Evolutionary conservation across 1,284 basidiomycete genomes (phyloP).

Genomic region (Hemileccinum hortonii): DNA sequence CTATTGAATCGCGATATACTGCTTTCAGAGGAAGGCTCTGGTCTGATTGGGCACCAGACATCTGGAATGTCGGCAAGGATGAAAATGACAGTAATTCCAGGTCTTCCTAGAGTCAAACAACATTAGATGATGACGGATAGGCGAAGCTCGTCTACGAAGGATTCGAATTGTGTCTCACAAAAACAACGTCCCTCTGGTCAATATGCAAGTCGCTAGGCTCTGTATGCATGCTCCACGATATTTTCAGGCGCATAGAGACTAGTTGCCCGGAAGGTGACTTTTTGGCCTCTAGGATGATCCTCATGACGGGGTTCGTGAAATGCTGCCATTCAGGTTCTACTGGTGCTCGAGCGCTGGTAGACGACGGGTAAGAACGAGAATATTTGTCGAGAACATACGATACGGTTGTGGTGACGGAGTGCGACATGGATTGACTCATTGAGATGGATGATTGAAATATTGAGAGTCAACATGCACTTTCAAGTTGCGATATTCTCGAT

Average conservation of each 20-base stretch:
- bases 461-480: too few relatives aligned
- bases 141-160: not conserved
- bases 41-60: constrained; percentile 27
- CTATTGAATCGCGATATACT: constrained; percentile 67
- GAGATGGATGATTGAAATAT: too few relatives aligned
- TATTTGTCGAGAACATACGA: constrained; percentile 62
- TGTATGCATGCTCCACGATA: constrained; percentile 59
- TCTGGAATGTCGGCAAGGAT: constrained; percentile 33
- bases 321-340: constrained; percentile 68
- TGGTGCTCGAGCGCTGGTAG: constrained; percentile 19
- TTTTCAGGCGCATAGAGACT: constrained; percentile 60
- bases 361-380: constrained; percentile 56
- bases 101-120: constrained; percentile 54
- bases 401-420: constrained; percentile 56
- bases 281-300: constrained; percentile 59
- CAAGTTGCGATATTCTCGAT: too few relatives aligned
- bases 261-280: constrained; percentile 48
- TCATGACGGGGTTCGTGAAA: constrained; percentile 66
- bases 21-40: constrained; percentile 70
- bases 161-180: constrained; percentile 49
- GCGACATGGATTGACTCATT: constrained; percentile 50
- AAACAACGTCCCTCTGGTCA: constrained; percentile 54
- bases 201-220: constrained; percentile 35
- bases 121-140: not conserved
- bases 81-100: constrained; percentile 69